Conservation (phyloP, 495 filamentous ascomycete genomes). For the Cryomyces minteri region DNA sequence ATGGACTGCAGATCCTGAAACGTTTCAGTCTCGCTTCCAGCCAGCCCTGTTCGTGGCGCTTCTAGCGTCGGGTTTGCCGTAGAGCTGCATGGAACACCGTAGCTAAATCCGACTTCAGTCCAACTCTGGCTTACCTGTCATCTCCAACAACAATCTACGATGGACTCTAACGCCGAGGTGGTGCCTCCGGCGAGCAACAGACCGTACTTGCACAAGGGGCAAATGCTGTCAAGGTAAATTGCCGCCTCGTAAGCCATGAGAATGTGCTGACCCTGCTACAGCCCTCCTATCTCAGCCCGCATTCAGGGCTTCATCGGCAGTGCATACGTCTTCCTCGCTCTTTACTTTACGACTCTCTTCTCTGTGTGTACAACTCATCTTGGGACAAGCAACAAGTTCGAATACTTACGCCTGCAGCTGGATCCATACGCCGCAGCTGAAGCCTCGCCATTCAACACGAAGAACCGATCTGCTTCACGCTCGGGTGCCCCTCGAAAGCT, state of each 20-base stretch:
- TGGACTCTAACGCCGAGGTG: neutral
- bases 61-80: too few species aligned
- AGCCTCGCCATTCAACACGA: constrained; percentile 7
- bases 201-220: neutral
- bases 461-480: neutral
- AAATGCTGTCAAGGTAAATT: neutral
- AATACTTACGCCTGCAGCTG: neutral
- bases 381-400: neutral
- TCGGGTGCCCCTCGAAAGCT: neutral
- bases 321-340: constrained; percentile 10
- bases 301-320: constrained; percentile 7
- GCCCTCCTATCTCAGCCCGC: constrained; percentile 15
- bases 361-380: constrained; percentile 11
- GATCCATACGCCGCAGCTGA: constrained; percentile 15
- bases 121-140: too few species aligned
- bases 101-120: too few species aligned
- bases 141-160: too few species aligned
- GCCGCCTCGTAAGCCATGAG: neutral
- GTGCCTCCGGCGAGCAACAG: neutral
- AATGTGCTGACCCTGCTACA: neutral
- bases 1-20: too few species aligned
- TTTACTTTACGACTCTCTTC: constrained; percentile 15
- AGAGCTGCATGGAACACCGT: too few species aligned
- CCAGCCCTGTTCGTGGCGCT: too few species aligned
- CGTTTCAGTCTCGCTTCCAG: too few species aligned